Evolutionary conservation across 179 eudicot genomes (phyloP).

Genomic region (Beta macrorhiza): DNA sequence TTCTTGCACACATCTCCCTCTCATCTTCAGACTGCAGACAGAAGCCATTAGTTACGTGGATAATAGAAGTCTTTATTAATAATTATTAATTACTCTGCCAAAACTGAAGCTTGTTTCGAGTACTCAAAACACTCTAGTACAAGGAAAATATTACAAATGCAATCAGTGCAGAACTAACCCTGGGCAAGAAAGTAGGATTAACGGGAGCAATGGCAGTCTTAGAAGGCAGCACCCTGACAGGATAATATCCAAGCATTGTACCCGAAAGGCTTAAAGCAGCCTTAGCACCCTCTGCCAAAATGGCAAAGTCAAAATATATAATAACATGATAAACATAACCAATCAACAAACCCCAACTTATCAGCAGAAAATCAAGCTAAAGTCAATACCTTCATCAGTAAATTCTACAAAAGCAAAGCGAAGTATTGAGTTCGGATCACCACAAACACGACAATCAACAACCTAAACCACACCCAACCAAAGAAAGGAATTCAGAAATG

Average conservation of each 20-base stretch:
- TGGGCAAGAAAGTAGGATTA: constrained; percentile 84
- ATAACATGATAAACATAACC: constrained; percentile 3
- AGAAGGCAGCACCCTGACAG: constrained; percentile 88
- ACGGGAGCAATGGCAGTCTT: constrained; percentile 99
- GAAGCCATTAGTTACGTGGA: constrained; percentile 19
- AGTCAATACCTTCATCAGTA: constrained; percentile 75
- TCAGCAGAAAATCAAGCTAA: constrained; percentile 12
- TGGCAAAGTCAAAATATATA: constrained; percentile 10
- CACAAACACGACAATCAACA: constrained; percentile 93
- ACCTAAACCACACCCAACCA: constrained; percentile 49
- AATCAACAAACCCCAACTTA: constrained; percentile 15
- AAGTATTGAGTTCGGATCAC: constrained; percentile 86
- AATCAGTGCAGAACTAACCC: constrained; percentile 43
- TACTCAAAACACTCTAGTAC: background rate
- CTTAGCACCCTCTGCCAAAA: constrained; percentile 75
- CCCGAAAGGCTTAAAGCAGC: constrained; percentile 83
- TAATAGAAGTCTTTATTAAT: constrained; percentile 1
- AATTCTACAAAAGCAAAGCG: constrained; percentile 95
- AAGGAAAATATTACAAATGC: constrained; percentile 4
- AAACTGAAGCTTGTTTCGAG: background rate
- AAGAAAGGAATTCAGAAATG: constrained; percentile 5
- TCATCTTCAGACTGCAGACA: constrained; percentile 48
- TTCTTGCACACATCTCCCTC: constrained; percentile 57
- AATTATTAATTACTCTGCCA: background rate
- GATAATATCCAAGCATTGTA: constrained; percentile 92